Evolutionary conservation across 2,329 filamentous ascomycete species (phyloP), one percentile per base, ranked within the genome.

Genomic region (Penicillium sp.): DNA sequence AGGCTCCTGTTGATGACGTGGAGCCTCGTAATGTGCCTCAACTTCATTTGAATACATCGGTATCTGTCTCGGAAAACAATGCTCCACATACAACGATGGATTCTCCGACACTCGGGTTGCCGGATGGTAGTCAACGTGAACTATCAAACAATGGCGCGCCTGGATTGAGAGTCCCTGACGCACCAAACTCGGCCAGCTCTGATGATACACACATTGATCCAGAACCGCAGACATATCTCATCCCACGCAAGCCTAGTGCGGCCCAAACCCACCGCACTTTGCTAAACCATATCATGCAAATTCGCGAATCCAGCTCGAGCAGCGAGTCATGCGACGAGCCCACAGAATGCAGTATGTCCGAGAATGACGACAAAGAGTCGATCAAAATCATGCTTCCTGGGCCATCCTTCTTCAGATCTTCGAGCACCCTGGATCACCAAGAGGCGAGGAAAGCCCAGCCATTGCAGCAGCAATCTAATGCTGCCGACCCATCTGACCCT

Each of bases 191-290:
- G 11, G 81, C 85, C 29, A 76, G 75, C 6, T 87, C 86, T n/a
- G 81, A 81, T 43, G 82, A 82, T 8, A 91, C 88, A 0, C 87
- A 90, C 65, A 73, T 91, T 63, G 90, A 92, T 63, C 82, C 80
- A n/a, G 89, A 91, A 64, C 81, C 86, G 22, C 89, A 91, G 68
- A 84, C 82, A 1, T 83, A 86, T n/a, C 62, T 74, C 75, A 81
- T 65, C 55, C 70, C 65, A 55, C 65, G 70, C 27, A 68, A 71
- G 16, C 48, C 68, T 21, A 67, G 69, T 54, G 44, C 63, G 9
- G 71, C 72, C 22, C 45, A 63, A 9, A 71, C 72, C 24, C 73
- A 78, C 51, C 71, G 74, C 37, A 77, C 77, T n/a, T 65, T 82
- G 7, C 65, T 81, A 21, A 77, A 69, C 52, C 79, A 81, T 43